Base-by-base conservation (phyloP, 1,284 basidiomycete genomes). In the Anthracocystis panici-leucophaei region DNA sequence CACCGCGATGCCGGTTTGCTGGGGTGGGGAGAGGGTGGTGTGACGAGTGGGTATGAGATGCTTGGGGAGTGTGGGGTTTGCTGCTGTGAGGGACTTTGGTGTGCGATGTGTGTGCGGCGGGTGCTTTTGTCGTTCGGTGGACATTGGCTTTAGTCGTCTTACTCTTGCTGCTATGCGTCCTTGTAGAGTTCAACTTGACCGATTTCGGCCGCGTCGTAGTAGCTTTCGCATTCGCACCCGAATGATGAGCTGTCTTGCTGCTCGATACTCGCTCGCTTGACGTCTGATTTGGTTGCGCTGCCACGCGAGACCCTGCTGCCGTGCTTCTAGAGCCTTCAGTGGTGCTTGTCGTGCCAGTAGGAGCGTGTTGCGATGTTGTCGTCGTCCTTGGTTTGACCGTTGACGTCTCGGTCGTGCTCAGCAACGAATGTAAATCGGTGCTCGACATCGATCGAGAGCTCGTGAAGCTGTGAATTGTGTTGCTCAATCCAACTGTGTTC, bases 21-120 rank as follows among this genome's bases (percentile, higher is more conserved):
- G n/a, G 20, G 25, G 56, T 57, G 51, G 18, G 60, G 33, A 12
- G 18, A 29, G 18, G 25, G 23, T 33, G 11, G 40, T 33, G 45
- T 45, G 56, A 14, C 44, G 21, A 11, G 31, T 27, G 49, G 21
- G 45, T 21, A 9, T 21, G 44, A 0, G n/a, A n/a, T 2, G 40
- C 10, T 16, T 38, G 2, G 35, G 35, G 18, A 5, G 41, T 6
- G 51, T 53, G 12, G 4, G 27, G 7, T n/a, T 38, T 41, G 14
- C 1, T 12, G 20, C 20, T 38, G 51, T 20, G 9, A 21, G n/a
- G 41, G 20, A 10, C 5, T n/a, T 20, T n/a, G n/a, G n/a, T 10
- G 41, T 44, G 41, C 10, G 42, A 10, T 21, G 42, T 14, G 42
- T 45, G 10, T 1, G 11, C 6, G 18, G 20, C 3, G 3, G 23